Evolutionary conservation across 345 rosid species (phyloP), one percentile per base, ranked within the genome.

Genomic region (Moricandia arvensis): DNA sequence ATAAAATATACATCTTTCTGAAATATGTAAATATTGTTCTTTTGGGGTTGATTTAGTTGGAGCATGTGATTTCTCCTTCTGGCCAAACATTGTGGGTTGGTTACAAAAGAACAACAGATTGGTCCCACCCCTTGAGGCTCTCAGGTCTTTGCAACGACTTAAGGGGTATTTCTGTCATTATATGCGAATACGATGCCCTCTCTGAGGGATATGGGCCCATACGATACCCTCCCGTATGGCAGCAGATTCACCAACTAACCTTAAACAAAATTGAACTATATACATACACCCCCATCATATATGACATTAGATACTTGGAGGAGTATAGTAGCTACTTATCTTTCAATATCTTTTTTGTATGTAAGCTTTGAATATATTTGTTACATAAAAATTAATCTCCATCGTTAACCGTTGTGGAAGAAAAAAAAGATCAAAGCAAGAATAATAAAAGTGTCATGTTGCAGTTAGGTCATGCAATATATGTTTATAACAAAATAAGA

Each of bases 41-140:
- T 68, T 38, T 29, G 21, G 70, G 49, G 37, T 7, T 38, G 76
- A 57, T 64, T 66, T 72, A 27, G 81, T 78, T 78, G 59, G 73
- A 71, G 55, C 81, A 78, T 72, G 77, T 27, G 69, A 51, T 66
- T 72, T 78, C 47, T 72, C 77, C 62, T 72, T 72, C 27, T 72
- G 63, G 81, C 77, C 62, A 72, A 66, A 61, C 73, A 66, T 45
- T 49, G 6, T 59, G 66, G 69, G 73, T 78, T 78, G 0, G 81
- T 71, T 64, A 57, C 45, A 18, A 58, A 72, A 67, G 35, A 65
- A 59, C 30, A 59, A 53, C 7, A 18, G 67, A 35, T 66, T 55
- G 77, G 81, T 49, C 73, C 77, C 73, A 64, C 18, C 0, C 61
- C 29, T 21, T 12, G 72, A 64, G 65, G 66, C 69, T 35, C 66